Evolutionary conservation across 2,329 filamentous ascomycete genomes (phyloP).

Genomic region (Cercospora canescens): DNA sequence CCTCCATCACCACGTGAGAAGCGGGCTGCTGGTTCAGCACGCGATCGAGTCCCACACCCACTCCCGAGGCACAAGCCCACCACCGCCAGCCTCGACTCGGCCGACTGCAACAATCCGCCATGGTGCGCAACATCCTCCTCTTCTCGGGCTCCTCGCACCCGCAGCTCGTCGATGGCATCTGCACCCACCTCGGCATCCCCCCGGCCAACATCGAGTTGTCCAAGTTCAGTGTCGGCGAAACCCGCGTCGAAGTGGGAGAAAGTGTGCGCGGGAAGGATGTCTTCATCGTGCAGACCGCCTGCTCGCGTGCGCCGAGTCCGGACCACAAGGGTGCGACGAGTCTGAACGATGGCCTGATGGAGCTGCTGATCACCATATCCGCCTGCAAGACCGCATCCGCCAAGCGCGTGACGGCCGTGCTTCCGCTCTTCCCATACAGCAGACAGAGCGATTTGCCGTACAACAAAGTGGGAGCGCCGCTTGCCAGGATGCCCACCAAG

Average conservation of each 20-base stretch:
- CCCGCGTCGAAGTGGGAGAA: conserved; percentile 91
- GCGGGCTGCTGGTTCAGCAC: neutral
- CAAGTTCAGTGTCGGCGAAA: conserved; percentile 96
- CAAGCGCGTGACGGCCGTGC: conserved; percentile 86
- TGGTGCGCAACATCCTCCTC: conserved; percentile 95
- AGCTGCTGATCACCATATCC: conserved; percentile 97
- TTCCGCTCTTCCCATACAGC: conserved; percentile 95
- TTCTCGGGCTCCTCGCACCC: conserved; percentile 93
- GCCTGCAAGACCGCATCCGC: conserved; percentile 95
- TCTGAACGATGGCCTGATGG: conserved; percentile 87
- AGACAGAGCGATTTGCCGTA: conserved; percentile 95
- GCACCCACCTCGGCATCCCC: conserved; percentile 84
- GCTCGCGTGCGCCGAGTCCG: conserved; percentile 18
- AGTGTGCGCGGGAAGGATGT: conserved; percentile 98
- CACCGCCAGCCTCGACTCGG: neutral
- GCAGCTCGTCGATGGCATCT: conserved; percentile 80
- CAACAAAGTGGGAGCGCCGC: conserved; percentile 89
- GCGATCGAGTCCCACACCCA: neutral
- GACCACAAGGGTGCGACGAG: conserved; percentile 17
- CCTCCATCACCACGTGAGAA: neutral
- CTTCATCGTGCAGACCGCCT: conserved; percentile 85
- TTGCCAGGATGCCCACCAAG: conserved; percentile 67
- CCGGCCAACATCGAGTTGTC: conserved; percentile 77
- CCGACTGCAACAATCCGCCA: conserved; percentile 41
- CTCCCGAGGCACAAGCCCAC: neutral